phyloP scores from a whole-genome alignment of 1,139 yeast species.

The Lodderomyces orthopsilosis region DNA sequence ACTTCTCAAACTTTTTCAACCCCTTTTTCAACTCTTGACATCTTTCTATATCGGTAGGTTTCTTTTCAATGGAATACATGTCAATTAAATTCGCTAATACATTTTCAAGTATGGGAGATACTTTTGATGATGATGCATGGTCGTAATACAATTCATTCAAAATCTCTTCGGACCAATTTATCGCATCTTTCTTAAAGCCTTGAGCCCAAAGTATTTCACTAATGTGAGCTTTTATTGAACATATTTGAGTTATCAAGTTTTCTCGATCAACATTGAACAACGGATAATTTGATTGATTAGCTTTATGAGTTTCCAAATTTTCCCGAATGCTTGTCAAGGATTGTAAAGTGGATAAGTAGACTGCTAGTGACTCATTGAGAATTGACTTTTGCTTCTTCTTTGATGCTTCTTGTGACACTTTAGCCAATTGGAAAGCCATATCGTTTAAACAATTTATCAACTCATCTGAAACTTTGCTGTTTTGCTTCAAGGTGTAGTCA shows the following conservation, averaged over 20 bases:
- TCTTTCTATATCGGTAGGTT: conserved; percentile 24
- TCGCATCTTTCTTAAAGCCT: conserved; percentile 51
- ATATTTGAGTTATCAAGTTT: conserved; percentile 27
- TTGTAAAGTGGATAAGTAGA: conserved; percentile 39
- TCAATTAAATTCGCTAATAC: conserved; percentile 31
- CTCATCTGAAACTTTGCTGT: conserved; percentile 39
- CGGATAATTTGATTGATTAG: conserved; percentile 33
- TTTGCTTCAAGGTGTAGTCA: conserved; percentile 23
- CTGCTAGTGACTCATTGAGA: conserved; percentile 26
- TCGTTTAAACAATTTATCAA: conserved; percentile 32
- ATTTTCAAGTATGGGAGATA: conserved; percentile 28
- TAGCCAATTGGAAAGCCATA: conserved; percentile 34
- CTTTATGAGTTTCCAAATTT: conserved; percentile 18
- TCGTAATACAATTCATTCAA: conserved; percentile 36
- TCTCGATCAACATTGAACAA: conserved; percentile 35
- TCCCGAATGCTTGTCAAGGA: conserved; percentile 22
- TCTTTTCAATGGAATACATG: conserved; percentile 33
- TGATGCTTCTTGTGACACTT: conserved; percentile 13
- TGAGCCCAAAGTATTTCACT: conserved; percentile 66
- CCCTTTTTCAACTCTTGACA: conserved; percentile 27
- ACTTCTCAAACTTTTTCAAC: background rate
- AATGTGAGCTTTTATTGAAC: conserved; percentile 53
- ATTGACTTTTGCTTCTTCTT: conserved; percentile 18
- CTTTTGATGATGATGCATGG: conserved; percentile 27
- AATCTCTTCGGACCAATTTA: conserved; percentile 62